phyloP scores from a whole-genome alignment of 768 basidiomycete genomes.

The Lyophyllum shimeji region DNA sequence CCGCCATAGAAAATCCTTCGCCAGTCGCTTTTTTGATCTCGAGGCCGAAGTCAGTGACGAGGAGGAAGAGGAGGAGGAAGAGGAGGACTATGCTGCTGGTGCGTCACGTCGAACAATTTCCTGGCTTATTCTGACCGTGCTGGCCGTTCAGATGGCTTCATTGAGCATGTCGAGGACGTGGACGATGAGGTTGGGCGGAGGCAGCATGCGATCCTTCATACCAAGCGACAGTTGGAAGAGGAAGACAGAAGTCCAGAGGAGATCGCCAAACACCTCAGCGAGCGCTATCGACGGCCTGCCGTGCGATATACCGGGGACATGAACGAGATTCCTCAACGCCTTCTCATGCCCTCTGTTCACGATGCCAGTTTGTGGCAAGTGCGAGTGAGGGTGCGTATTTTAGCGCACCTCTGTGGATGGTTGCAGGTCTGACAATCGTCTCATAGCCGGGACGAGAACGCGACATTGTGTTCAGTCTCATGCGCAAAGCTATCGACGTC shows the following conservation, averaged over 20 bases:
- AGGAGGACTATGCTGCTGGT: conserved; percentile 64
- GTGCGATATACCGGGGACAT: conserved; percentile 87
- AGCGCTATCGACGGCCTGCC: conserved; percentile 71
- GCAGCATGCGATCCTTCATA: conserved; percentile 69
- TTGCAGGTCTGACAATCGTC: not conserved
- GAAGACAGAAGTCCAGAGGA: conserved; percentile 80
- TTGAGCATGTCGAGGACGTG: conserved; percentile 67
- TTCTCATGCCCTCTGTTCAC: conserved; percentile 95
- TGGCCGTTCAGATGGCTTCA: conserved; percentile 58
- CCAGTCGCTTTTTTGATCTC: conserved; percentile 89
- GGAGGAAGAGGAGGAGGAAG: conserved; percentile 92
- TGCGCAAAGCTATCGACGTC: conserved; percentile 87
- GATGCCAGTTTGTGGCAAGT: conserved; percentile 97
- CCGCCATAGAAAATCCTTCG: conserved; percentile 62
- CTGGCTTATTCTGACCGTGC: not conserved
- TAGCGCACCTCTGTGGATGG: not conserved
- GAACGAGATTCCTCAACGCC: conserved; percentile 88
- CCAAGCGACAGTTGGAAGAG: conserved; percentile 64
- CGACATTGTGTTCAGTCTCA: conserved; percentile 90
- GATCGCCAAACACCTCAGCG: conserved; percentile 79
- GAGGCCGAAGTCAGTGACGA: conserved; percentile 97
- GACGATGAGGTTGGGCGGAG: conserved; percentile 58
- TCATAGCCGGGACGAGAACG: conserved; percentile 85
- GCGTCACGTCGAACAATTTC: conserved; percentile 15
- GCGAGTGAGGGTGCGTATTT: conserved; percentile 72